Evolutionary conservation across 1,284 basidiomycete genomes (phyloP), one percentile per base, ranked within the genome.

Genomic region (Vanrija sp.): DNA sequence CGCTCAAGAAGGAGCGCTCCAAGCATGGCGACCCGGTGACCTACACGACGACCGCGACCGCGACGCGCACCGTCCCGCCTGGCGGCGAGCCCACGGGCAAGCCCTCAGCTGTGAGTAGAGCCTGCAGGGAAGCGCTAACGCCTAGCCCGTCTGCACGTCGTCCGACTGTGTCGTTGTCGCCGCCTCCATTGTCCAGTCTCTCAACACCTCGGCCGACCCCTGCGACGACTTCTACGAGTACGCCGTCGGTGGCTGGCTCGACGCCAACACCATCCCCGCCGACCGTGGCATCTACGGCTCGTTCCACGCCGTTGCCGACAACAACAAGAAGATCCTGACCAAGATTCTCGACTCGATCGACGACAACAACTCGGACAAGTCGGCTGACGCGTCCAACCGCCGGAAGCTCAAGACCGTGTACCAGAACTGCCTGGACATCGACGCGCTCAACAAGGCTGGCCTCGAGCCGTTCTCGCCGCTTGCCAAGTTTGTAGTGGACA

Each of bases 181-280:
- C 4, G 87, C 89, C 3, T 82, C 85, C 1, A 87, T 98, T 55
- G 78, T 98, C 23, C 83, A 85, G 22, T 84, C 85, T 3, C 78
- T 98, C 45, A 93, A 98, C 72, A 81, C 82, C 14, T 80, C 85
- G 4, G 81, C 88, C 61, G 89, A 98, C 72, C 95, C 95, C 0
- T 98, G 95, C 76, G 89, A 97, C 63, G 87, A 94, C 75, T 98
- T 98, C 72, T 97, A 95, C 72, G 82, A 87, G 59, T 98, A 87
- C 75, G 84, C 90, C 16, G 72, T 77, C 63, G 89, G 89, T 20
- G 89, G 89, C 22, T 97, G 92, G 92, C 79, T 87, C 23, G 82
- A 82, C 47, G 76, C 79, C 0, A 84, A 94, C 69, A 86, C 88
- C 22, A 81, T 97, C 47, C 92, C 93, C 3, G 84, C 88, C 0